These are phyloP conservation scores for Penicillium angulare DNA, from an alignment of 495 filamentous ascomycete genomes.

Conservation along the genomic window DNA sequence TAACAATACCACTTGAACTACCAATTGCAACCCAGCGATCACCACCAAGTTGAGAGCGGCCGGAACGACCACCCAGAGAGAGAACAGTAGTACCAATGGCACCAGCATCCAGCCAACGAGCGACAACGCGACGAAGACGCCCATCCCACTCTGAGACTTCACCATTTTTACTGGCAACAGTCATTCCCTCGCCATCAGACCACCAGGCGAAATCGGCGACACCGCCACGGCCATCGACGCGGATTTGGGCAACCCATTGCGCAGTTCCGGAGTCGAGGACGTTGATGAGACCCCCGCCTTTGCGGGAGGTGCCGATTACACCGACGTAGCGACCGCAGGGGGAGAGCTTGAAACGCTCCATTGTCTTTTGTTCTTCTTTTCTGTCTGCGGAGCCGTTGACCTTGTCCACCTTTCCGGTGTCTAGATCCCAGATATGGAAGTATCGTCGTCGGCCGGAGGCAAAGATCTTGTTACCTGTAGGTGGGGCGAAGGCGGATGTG, in stretches of 20 bases:
- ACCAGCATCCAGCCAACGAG: constrained; percentile 87
- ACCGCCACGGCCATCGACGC: constrained; percentile 77
- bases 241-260: constrained; percentile 85
- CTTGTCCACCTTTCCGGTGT: constrained; percentile 77
- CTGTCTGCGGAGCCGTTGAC: constrained; percentile 69
- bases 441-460: constrained; percentile 83
- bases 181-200: constrained; percentile 73
- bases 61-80: constrained; percentile 66
- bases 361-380: constrained; percentile 77
- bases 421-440: constrained; percentile 91
- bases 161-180: constrained; percentile 77
- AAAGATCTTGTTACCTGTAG: constrained; percentile 58
- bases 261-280: constrained; percentile 75
- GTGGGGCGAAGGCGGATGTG: constrained; percentile 69
- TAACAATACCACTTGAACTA: constrained; percentile 79
- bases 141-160: constrained; percentile 92
- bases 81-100: constrained; percentile 82
- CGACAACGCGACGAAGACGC: constrained; percentile 59
- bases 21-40: constrained; percentile 89
- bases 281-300: constrained; percentile 85
- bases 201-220: constrained; percentile 92
- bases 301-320: constrained; percentile 69
- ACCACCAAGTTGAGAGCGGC: constrained; percentile 61
- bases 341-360: constrained; percentile 84
- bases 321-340: constrained; percentile 85